These are phyloP conservation scores for Entophlyctis luteolus DNA, from an alignment of 192 early-diverging fungal species.

Conservation along the genomic window DNA sequence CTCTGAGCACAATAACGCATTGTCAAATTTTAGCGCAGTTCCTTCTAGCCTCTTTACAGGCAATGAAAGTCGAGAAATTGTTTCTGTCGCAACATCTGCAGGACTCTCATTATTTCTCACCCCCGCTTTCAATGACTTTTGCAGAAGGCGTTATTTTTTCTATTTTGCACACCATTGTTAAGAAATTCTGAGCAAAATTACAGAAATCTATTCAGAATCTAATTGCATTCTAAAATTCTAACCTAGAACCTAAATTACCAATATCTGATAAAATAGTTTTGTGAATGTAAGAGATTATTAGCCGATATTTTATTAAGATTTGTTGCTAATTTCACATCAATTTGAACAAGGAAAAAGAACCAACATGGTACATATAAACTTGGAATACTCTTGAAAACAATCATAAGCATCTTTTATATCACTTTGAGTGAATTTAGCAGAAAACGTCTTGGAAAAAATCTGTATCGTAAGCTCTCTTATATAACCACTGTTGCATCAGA, in stretches of 20 bases:
- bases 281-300: neutral
- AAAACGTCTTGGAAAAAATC: neutral
- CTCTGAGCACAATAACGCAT: no score
- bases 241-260: neutral
- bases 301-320: constrained; percentile 6
- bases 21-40: no score
- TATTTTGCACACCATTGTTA: no score
- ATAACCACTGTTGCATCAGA: no score
- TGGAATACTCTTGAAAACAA: constrained; percentile 10
- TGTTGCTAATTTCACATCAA: neutral
- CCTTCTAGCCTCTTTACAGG: no score
- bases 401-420: neutral
- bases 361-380: constrained; percentile 5
- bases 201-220: constrained; percentile 4
- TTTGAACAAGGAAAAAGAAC: constrained; percentile 2
- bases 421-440: constrained; percentile 7
- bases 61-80: no score
- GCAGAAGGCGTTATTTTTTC: no score
- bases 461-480: constrained; percentile 8
- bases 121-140: no score
- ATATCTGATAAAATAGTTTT: neutral
- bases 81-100: no score
- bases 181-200: neutral
- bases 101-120: no score
- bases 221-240: constrained; percentile 5